A percentile compares a stretch with the other conserved stretches of the same genome.
Evolutionary conservation across 176 grass and related monocot genomes (phyloP).

Genomic region (Thinopyrum elongatum): DNA sequence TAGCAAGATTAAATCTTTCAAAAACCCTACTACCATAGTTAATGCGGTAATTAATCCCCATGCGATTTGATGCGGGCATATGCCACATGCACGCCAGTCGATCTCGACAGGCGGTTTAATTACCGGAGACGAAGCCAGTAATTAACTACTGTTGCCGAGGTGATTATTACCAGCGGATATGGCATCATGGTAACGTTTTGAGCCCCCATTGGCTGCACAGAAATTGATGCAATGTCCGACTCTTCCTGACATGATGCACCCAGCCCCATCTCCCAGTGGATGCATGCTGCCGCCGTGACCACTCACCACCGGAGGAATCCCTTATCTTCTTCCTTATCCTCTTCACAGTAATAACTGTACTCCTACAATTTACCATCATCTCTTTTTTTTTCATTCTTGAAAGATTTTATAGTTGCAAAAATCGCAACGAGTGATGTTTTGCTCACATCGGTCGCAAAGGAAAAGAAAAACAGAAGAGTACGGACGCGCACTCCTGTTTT

Average conservation of each 20-base stretch:
- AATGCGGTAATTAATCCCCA: conserved; percentile 15
- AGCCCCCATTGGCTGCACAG: background rate
- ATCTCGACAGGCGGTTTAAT: background rate
- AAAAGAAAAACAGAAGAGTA: too few relatives aligned
- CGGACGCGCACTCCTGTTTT: too few relatives aligned
- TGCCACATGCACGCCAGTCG: background rate
- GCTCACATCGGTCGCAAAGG: too few relatives aligned
- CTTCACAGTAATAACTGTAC: too few relatives aligned
- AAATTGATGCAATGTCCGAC: background rate
- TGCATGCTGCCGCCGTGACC: background rate
- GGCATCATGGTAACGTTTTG: background rate
- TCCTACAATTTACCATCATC: too few relatives aligned
- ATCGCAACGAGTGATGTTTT: too few relatives aligned
- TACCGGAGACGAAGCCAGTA: background rate
- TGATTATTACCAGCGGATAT: background rate
- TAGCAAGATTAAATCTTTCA: background rate
- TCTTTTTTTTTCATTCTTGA: too few relatives aligned
- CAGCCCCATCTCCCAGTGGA: background rate
- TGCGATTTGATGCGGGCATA: background rate
- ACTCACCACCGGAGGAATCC: background rate
- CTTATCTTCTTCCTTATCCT: background rate
- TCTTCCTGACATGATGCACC: background rate
- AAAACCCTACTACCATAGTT: background rate
- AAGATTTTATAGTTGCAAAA: too few relatives aligned
- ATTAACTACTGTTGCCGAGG: background rate